Evolutionary conservation across 108 stramenopile species (phyloP).

Genomic region (Cyclotella cryptica): DNA sequence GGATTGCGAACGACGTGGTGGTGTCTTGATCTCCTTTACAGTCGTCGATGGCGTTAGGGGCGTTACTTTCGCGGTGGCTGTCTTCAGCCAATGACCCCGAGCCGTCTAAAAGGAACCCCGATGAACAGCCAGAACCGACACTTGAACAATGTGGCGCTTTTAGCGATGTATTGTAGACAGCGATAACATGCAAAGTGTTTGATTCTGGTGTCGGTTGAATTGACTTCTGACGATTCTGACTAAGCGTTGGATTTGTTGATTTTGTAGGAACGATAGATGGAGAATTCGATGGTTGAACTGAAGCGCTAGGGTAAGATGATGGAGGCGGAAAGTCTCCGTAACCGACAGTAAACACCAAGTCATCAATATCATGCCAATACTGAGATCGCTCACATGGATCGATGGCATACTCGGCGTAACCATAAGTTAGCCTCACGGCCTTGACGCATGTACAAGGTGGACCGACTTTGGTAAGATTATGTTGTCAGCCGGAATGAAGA

Average conservation of each 20-base stretch:
- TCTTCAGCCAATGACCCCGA: neutral
- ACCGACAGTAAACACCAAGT: neutral
- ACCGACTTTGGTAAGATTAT: too few species aligned
- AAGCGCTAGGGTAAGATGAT: neutral
- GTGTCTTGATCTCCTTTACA: slow-evolving; percentile 8
- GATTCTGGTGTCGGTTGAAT: neutral
- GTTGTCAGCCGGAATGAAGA: too few species aligned
- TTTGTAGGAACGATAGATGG: neutral
- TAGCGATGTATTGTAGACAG: neutral
- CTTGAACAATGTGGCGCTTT: slow-evolving; percentile 3
- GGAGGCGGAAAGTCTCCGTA: neutral
- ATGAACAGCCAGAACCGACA: neutral
- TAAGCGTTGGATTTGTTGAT: neutral
- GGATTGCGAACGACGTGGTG: neutral
- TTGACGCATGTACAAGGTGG: neutral
- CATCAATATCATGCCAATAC: neutral
- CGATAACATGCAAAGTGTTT: neutral
- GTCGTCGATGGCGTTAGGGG: slow-evolving; percentile 19
- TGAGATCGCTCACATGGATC: neutral
- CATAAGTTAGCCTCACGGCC: neutral
- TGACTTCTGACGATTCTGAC: too few species aligned
- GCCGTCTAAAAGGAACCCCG: neutral
- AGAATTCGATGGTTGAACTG: neutral
- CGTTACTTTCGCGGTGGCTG: slow-evolving; percentile 5
- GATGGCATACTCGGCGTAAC: neutral